A percentile compares a stretch with the other conserved stretches of the same genome.
phyloP scores from a whole-genome alignment of 768 basidiomycete species.

The Pleurotus eryngii region DNA sequence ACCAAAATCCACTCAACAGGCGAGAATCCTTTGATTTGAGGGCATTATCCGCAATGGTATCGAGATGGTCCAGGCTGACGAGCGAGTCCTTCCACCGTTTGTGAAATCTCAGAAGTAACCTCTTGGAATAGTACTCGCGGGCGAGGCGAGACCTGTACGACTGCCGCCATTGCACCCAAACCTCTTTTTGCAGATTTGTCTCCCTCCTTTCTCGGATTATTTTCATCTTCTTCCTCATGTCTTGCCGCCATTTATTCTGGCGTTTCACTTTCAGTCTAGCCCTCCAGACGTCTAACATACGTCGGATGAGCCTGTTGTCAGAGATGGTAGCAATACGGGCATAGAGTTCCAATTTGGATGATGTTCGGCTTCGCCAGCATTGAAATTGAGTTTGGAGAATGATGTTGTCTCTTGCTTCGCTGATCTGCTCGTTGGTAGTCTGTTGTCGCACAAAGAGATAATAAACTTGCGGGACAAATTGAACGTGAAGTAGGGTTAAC shows the following conservation, averaged over 20 bases:
- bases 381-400: conserved; percentile 56
- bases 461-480: conserved; percentile 8
- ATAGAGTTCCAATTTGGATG: conserved; percentile 33
- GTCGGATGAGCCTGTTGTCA: conserved; percentile 40
- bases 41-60: conserved; percentile 49
- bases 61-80: conserved; percentile 37
- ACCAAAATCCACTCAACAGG: conserved; percentile 43
- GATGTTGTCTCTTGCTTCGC: conserved; percentile 64
- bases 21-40: conserved; percentile 33
- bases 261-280: conserved; percentile 48
- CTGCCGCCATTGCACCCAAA: conserved; percentile 68
- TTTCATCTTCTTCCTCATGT: conserved; percentile 72
- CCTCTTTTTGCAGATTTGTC: conserved; percentile 46
- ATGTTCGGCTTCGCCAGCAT: conserved; percentile 52
- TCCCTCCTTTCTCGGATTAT: conserved; percentile 55
- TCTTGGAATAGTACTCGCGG: conserved; percentile 45
- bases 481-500: conserved; percentile 24
- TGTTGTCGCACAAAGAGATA: conserved; percentile 24
- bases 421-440: conserved; percentile 72
- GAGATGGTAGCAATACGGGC: conserved; percentile 41
- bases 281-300: conserved; percentile 51
- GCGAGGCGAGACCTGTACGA: conserved; percentile 48
- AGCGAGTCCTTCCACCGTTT: conserved; percentile 52
- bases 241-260: conserved; percentile 59
- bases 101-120: conserved; percentile 41